Base-by-base conservation (phyloP, 441 rosid genomes). In the Cnidoscolus chayamansa region DNA sequence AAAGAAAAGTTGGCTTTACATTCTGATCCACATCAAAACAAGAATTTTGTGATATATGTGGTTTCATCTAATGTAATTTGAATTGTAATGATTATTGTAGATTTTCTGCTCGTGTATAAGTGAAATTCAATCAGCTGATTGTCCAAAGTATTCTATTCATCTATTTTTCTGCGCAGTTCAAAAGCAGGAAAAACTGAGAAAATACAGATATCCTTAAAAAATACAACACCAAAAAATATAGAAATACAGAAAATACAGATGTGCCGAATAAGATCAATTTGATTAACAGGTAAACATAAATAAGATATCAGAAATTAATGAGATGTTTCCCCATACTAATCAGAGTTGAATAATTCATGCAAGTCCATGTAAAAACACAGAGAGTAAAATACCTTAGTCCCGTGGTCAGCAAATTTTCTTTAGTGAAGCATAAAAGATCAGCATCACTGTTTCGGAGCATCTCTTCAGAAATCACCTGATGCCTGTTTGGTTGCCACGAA, bases 31-130 rank as follows among this genome's bases (percentile, higher is more conserved):
- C 49, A 49, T 17, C n/a, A 11, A 60, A 60, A 20, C 25, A 50
- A 50, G 40, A 32, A 49, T 31, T 61, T 71, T 61, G 67, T 49
- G 74, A 19, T 9, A 49, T 50, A 31, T 71, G 13, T 70, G 66
- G 3, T 59, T 70, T 25, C 15, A 31, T 30, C 56, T 58, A 30
- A 47, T 7, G 11, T 59, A 16, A 12, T 16, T 32, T 59, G n/a
- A 58, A 59, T 60, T 67, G 50, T 8, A 32, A 51, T 67, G 31
- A 49, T 67, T 32, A 16, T 51, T 35, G 49, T 15, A 54, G 51
- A 54, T 56, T 45, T 67, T 69, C 40, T 25, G 7, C 12, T 55
- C 9, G 15, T 40, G 35, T 11, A 55, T 20, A 5, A 64, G 17
- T 64, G 53, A 56, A 37, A 32, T 55, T 56, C 35, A 68, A 17